Evolutionary conservation across 2,329 filamentous ascomycete genomes (phyloP), one percentile per base, ranked within the genome.

Genomic region (Ciborinia camelliae): DNA sequence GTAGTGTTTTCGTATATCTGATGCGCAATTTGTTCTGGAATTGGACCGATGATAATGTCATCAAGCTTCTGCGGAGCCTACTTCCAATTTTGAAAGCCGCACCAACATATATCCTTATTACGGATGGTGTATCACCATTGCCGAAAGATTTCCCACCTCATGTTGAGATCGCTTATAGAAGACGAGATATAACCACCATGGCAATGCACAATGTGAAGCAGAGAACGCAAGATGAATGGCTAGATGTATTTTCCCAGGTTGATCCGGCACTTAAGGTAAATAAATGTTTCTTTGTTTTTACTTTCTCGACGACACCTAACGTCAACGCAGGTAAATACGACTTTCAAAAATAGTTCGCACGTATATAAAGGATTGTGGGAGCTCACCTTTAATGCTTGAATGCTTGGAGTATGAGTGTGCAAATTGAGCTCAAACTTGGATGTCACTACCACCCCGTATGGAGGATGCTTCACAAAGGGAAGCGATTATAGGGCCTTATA

Each of bases 161-260:
- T 28, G 48, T 52, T 28, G 48, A 52, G 30, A 30, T 52, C 8
- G 48, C 48, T 15, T 52, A 52, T 52, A 26, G 48, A 28, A n/a
- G 48, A 32, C n/a, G 48, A 52, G 48, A 52, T 52, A 28, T 52
- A 52, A 52, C 48, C 48, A 52, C 48, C 9, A 52, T 52, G 48
- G 30, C 48, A 15, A 52, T 52, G 48, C 48, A 52, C 26, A 52
- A 52, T 30, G 48, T 52, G 6, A 52, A 52, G 26, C 48, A 52
- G 18, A 52, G 48, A 52, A 52, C 48, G 5, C 48, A 52, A 30
- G 26, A 15, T 6, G 48, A 52, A 52, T 52, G 48, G 48, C 30
- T 52, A 28, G n/a, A 12, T 9, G 26, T 52, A 15, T 52, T 52
- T 28, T 8, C n/a, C 12, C 48, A 10, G 26, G 48, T 52, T 52